Percentiles rank a stretch among this genome's conserved stretches.
These are phyloP conservation scores for Drosera spatulata DNA, from an alignment of 179 eudicot genomes.

Conservation along the genomic window DNA sequence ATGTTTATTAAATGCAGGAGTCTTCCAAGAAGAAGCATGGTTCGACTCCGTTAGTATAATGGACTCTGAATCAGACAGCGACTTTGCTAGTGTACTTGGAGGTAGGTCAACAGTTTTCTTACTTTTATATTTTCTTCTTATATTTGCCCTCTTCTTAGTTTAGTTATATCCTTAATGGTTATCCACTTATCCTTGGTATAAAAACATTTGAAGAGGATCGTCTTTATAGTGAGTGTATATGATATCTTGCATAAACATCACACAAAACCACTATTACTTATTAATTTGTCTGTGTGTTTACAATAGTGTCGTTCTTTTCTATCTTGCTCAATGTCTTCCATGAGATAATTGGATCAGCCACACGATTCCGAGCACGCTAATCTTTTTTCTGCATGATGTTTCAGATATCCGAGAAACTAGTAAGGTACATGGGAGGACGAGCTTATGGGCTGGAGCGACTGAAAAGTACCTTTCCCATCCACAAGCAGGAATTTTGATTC, in stretches of 20 bases:
- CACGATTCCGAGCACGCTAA: too few relatives aligned
- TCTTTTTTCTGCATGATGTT: neutral
- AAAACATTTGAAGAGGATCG: too few relatives aligned
- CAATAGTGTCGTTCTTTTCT: too few relatives aligned
- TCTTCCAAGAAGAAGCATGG: constrained; percentile 70
- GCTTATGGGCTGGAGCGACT: constrained; percentile 39
- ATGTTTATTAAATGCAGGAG: constrained; percentile 21
- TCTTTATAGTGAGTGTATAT: too few relatives aligned
- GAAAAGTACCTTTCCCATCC: constrained; percentile 30
- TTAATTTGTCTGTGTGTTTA: neutral
- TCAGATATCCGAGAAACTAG: constrained; percentile 16
- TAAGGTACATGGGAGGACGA: constrained; percentile 14
- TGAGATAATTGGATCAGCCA: too few relatives aligned
- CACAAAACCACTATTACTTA: too few relatives aligned
- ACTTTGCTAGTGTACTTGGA: constrained; percentile 59
- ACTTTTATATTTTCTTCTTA: too few relatives aligned
- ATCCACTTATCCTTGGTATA: too few relatives aligned
- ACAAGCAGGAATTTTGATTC: constrained; percentile 48
- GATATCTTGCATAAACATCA: too few relatives aligned
- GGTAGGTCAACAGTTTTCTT: constrained; percentile 21
- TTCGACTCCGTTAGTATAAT: constrained; percentile 64
- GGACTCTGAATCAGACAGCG: constrained; percentile 77
- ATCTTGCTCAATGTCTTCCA: too few relatives aligned
- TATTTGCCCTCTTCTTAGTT: too few relatives aligned
- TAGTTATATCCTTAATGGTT: too few relatives aligned